Conservation (phyloP, 257 asterid genomes). For the Solanum appendiculatum region DNA sequence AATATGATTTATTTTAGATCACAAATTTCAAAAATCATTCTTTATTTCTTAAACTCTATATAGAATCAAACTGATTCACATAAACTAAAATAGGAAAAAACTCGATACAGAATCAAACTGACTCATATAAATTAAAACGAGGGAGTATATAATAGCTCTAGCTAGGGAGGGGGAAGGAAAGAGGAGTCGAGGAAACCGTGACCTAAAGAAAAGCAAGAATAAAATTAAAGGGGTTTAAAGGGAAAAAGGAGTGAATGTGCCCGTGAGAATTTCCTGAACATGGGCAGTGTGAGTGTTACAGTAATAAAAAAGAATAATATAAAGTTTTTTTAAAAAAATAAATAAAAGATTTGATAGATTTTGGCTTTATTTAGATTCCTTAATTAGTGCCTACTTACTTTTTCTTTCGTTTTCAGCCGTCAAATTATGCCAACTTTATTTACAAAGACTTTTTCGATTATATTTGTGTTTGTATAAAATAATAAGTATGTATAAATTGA, state of each 20-base stretch:
- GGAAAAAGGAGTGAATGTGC: constrained; percentile 8
- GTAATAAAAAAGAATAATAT: not conserved
- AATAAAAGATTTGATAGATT: not conserved
- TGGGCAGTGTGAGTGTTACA: constrained; percentile 6
- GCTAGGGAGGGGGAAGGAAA: not conserved
- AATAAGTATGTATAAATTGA: too few species aligned
- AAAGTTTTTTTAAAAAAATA: not conserved
- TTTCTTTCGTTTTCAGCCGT: constrained; percentile 7
- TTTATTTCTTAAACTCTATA: fast-evolving
- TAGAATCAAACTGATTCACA: too few species aligned
- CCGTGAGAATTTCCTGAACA: constrained; percentile 25
- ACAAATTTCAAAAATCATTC: fast-evolving
- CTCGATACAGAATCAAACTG: fast-evolving
- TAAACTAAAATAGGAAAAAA: not conserved
- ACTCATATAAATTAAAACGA: not conserved
- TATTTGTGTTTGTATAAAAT: not conserved
- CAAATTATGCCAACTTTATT: not conserved
- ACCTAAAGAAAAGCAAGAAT: not conserved
- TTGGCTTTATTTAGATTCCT: not conserved
- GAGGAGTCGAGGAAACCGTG: constrained; percentile 22
- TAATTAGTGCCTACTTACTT: not conserved
- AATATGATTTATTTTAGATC: too few species aligned
- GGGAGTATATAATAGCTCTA: not conserved
- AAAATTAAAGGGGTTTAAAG: not conserved
- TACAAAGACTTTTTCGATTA: not conserved